phyloP scores from a whole-genome alignment of 2,329 filamentous ascomycete genomes.

The Xylariaceae sp. region DNA sequence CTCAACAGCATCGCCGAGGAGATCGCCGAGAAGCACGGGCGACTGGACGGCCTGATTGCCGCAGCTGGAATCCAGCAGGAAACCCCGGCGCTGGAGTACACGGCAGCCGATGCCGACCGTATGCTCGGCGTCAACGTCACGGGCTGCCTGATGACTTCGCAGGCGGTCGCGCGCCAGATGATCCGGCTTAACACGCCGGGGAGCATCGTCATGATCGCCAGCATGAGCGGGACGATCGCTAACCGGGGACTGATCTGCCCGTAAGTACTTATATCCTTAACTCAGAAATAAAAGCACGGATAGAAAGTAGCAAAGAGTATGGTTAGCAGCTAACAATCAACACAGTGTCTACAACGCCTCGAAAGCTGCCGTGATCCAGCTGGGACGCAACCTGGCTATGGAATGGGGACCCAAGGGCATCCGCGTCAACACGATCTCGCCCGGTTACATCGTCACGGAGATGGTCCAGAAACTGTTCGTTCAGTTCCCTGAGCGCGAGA shows the following conservation, averaged over 20 bases:
- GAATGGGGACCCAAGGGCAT: constrained; percentile 73
- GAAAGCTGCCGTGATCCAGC: constrained; percentile 70
- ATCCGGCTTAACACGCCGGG: constrained; percentile 53
- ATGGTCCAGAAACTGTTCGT: constrained; percentile 82
- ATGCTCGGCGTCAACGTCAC: constrained; percentile 84
- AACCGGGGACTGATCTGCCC: constrained; percentile 57
- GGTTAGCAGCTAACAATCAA: too few species aligned
- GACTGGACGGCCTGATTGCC: constrained; percentile 74
- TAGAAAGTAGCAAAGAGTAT: too few species aligned
- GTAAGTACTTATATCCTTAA: too few species aligned
- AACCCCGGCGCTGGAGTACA: constrained; percentile 76
- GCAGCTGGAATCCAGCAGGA: constrained; percentile 76
- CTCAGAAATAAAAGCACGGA: too few species aligned
- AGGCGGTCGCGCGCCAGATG: constrained; percentile 80
- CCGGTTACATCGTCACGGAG: constrained; percentile 74
- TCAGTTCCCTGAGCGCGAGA: constrained; percentile 63
- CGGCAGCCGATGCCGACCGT: constrained; percentile 67
- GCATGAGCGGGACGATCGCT: constrained; percentile 65
- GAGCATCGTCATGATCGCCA: constrained; percentile 65
- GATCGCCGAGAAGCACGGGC: constrained; percentile 67
- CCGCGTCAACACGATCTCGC: constrained; percentile 76
- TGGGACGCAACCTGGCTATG: constrained; percentile 64
- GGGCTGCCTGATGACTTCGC: constrained; percentile 81
- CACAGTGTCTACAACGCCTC: constrained; percentile 71
- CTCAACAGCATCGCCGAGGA: constrained; percentile 64